These are phyloP conservation scores for Sporobolomyces pararoseus DNA, from an alignment of 768 basidiomycete genomes.

Conservation along the genomic window DNA sequence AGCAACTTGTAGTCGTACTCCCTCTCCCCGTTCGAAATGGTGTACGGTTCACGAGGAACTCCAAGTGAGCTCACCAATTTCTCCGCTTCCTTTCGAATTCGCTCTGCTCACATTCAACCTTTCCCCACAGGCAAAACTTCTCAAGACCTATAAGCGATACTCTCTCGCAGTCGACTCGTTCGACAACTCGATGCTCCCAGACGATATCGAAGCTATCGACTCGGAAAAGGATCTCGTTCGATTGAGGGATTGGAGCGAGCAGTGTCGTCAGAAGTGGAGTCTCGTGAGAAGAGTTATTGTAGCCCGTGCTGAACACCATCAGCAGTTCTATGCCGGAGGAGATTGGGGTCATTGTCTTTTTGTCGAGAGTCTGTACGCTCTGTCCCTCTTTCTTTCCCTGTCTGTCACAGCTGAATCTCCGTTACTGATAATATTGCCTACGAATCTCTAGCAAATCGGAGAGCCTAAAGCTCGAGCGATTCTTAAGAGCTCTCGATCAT, in stretches of 20 bases:
- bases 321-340: constrained; percentile 37
- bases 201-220: background rate
- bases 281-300: constrained; percentile 28
- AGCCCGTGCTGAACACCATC: constrained; percentile 36
- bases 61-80: constrained; percentile 34
- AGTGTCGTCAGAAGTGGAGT: constrained; percentile 20
- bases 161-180: constrained; percentile 29
- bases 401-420: background rate
- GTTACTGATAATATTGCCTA: no score
- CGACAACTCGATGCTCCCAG: constrained; percentile 14
- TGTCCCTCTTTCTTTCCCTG: background rate
- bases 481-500: constrained; percentile 25
- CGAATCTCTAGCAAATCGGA: constrained; percentile 31
- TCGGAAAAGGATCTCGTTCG: background rate
- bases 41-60: constrained; percentile 37
- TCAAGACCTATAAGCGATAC: constrained; percentile 41
- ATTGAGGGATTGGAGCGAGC: constrained; percentile 24
- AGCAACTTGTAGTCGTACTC: constrained; percentile 1
- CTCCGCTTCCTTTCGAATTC: no score
- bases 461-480: constrained; percentile 12
- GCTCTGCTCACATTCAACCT: no score
- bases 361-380: constrained; percentile 23
- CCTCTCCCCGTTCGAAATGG: constrained; percentile 28
- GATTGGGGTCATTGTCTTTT: constrained; percentile 36
- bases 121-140: constrained; percentile 32